These are phyloP conservation scores for Eucalyptus albens DNA, from an alignment of 345 rosid species.

Conservation along the genomic window DNA sequence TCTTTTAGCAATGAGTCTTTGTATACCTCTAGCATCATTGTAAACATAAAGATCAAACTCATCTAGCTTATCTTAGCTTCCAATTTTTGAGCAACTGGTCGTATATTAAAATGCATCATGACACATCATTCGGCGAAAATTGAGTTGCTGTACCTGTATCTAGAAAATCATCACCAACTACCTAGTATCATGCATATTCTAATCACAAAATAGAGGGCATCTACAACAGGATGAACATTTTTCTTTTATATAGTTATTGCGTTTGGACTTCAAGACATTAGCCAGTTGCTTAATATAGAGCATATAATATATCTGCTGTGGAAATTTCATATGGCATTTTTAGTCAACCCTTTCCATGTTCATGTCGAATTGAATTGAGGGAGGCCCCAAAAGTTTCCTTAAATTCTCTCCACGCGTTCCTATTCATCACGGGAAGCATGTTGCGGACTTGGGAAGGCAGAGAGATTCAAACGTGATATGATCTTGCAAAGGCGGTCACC, in stretches of 20 bases:
- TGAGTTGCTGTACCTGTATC: background rate
- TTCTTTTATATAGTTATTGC: background rate
- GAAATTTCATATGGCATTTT: background rate
- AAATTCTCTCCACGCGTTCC: background rate
- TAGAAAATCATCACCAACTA: background rate
- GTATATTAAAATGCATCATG: background rate
- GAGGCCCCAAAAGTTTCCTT: background rate
- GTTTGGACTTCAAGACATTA: background rate
- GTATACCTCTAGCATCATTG: background rate
- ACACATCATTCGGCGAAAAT: background rate
- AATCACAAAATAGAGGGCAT: background rate
- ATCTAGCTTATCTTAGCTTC: background rate
- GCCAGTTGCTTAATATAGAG: background rate
- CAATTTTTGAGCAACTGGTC: background rate
- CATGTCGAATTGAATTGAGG: background rate
- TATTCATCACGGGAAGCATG: background rate
- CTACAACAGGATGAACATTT: background rate
- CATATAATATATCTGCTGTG: background rate
- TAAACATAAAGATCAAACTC: background rate
- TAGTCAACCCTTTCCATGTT: background rate
- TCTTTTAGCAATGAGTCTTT: background rate
- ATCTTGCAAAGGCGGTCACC: slow-evolving; percentile 22
- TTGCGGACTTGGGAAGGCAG: background rate
- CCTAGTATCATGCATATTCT: background rate
- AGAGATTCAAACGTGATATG: background rate